These are phyloP conservation scores for Thuja plicata DNA, from an alignment of 83 land plant genomes.

Conservation along the genomic window DNA sequence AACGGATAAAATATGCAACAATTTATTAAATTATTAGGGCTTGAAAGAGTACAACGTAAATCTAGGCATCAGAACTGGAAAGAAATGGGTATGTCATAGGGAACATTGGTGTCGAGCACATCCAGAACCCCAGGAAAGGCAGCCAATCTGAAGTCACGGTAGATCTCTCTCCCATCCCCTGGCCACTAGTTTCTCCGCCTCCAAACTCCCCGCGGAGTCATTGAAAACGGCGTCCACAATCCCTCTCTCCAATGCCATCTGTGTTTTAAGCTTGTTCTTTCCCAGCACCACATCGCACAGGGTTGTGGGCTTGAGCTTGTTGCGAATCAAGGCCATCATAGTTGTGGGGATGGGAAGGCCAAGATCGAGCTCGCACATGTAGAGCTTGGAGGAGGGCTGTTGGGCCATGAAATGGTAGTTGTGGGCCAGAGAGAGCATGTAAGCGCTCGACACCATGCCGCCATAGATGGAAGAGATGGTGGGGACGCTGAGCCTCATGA, in stretches of 20 bases:
- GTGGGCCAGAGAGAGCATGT: slow-evolving; percentile 56
- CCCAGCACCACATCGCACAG: slow-evolving; percentile 33
- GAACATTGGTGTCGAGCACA: no score
- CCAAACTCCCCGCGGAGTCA: slow-evolving; percentile 24
- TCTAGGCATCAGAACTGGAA: no score
- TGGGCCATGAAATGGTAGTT: slow-evolving; percentile 65
- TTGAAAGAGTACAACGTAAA: no score
- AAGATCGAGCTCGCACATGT: slow-evolving; percentile 75
- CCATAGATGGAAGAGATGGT: slow-evolving; percentile 68
- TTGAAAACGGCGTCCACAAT: slow-evolving; percentile 35
- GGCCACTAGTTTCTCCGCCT: slow-evolving; percentile 37
- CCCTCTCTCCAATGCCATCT: slow-evolving; percentile 43
- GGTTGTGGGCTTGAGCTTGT: slow-evolving; percentile 31
- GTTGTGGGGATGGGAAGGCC: slow-evolving; percentile 39
- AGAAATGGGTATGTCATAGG: no score
- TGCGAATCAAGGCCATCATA: slow-evolving; percentile 26
- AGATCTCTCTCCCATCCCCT: slow-evolving; percentile 49
- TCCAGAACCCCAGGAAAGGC: no score
- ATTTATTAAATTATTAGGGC: no score
- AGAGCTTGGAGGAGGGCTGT: slow-evolving; percentile 50
- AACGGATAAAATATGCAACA: no score
- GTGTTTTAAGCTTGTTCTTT: slow-evolving; percentile 37
- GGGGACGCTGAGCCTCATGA: slow-evolving; percentile 48
- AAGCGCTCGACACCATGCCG: slow-evolving; percentile 66
- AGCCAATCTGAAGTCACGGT: slow-evolving; percentile 33